Evolutionary conservation across 805 yeast species (phyloP).

Genomic region (Wickerhamomyces alni): DNA sequence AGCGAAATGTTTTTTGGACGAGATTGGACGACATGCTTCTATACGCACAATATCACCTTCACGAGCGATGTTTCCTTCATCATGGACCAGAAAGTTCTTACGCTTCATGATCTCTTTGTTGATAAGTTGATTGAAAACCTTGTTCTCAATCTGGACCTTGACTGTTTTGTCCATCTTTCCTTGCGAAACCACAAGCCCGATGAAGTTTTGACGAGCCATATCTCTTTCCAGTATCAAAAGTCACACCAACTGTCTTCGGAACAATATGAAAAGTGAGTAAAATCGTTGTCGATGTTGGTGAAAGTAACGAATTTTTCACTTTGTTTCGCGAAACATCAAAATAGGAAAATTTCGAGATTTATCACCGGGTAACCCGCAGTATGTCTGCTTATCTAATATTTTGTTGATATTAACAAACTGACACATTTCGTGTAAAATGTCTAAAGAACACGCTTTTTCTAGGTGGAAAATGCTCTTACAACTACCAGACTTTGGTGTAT

Average conservation of each 20-base stretch:
- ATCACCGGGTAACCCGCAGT: neutral
- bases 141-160: constrained; percentile 81
- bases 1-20: constrained; percentile 79
- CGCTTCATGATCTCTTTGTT: constrained; percentile 72
- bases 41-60: constrained; percentile 96
- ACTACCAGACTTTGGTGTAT: too few species aligned
- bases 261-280: too few species aligned
- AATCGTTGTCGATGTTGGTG: too few species aligned
- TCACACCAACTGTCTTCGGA: too few species aligned
- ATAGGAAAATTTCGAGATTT: neutral
- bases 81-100: constrained; percentile 87
- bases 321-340: neutral
- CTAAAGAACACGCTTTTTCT: too few species aligned
- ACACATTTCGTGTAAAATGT: too few species aligned
- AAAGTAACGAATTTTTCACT: too few species aligned
- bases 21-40: constrained; percentile 80
- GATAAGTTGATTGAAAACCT: constrained; percentile 62
- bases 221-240: too few species aligned
- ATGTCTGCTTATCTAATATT: too few species aligned
- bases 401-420: too few species aligned
- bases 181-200: constrained; percentile 91
- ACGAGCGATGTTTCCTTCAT: constrained; percentile 83
- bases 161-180: constrained; percentile 96
- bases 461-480: too few species aligned
- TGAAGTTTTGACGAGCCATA: constrained; percentile 87